Conservation (phyloP, 208 protist species). For the Vickermania ingenoplastis region DNA sequence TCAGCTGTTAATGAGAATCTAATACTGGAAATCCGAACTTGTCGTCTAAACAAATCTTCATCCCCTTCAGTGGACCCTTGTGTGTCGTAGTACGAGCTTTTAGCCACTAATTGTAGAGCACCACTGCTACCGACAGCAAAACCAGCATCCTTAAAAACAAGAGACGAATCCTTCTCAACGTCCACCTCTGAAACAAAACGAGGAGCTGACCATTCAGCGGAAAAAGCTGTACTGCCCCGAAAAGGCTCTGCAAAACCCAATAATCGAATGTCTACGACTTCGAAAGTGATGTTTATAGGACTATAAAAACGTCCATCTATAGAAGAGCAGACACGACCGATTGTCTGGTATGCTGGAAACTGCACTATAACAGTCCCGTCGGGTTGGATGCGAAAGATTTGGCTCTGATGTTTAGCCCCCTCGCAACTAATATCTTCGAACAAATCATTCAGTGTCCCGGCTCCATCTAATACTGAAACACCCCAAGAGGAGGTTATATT, state of each 20-base stretch:
- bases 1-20: background rate
- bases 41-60: background rate
- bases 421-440: constrained; percentile 17
- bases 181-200: background rate
- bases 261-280: constrained; percentile 45
- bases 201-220: background rate
- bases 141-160: background rate
- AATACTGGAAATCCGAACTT: background rate
- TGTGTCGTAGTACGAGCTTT: background rate
- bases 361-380: constrained; percentile 22
- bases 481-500: background rate
- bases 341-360: constrained; percentile 4
- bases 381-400: constrained; percentile 25
- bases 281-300: constrained; percentile 56
- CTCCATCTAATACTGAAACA: too few relatives aligned
- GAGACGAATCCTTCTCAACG: background rate
- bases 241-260: constrained; percentile 32
- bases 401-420: constrained; percentile 53
- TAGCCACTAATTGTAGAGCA: background rate
- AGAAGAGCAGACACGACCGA: constrained; percentile 60
- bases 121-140: background rate
- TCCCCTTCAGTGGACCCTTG: background rate
- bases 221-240: background rate
- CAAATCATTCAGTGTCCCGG: background rate
- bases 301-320: constrained; percentile 49